Evolutionary conservation across 306 rosid species (phyloP).

Genomic region (Parietaria judaica): DNA sequence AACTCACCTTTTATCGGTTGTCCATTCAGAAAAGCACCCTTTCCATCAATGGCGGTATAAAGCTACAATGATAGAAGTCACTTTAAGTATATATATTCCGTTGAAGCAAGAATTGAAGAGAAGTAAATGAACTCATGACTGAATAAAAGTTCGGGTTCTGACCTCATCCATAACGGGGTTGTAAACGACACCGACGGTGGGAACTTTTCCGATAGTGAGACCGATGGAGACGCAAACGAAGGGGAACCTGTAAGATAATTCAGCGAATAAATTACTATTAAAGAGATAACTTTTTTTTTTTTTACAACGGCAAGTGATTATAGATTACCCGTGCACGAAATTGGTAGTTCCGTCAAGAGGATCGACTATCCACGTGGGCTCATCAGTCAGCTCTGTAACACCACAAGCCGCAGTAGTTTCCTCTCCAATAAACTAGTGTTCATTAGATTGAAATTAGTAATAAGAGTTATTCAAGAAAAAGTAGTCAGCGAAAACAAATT

Average conservation of each 20-base stretch:
- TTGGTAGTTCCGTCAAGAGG: constrained; percentile 98
- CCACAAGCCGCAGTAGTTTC: constrained; percentile 94
- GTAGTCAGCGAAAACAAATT: background rate
- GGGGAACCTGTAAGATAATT: constrained; percentile 55
- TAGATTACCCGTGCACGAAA: constrained; percentile 83
- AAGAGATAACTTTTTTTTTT: background rate
- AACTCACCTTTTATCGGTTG: constrained; percentile 67
- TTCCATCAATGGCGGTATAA: constrained; percentile 70
- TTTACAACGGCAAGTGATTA: constrained; percentile 11
- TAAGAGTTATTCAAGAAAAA: background rate
- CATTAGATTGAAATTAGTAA: background rate
- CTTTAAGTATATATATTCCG: background rate
- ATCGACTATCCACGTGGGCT: constrained; percentile 97
- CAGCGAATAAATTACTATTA: constrained; percentile 6
- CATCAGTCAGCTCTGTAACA: constrained; percentile 77
- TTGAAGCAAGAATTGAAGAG: background rate
- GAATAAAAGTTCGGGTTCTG: constrained; percentile 20
- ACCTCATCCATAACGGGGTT: constrained; percentile 93
- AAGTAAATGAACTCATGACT: background rate
- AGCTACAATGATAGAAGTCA: constrained; percentile 40
- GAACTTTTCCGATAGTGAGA: constrained; percentile 76
- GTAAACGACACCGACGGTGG: constrained; percentile 87
- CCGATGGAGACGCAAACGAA: constrained; percentile 95
- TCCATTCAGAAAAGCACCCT: constrained; percentile 84
- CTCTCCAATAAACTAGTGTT: constrained; percentile 80